These are phyloP conservation scores for Fusarium cyanostomum DNA, from an alignment of 2,329 filamentous ascomycete species.

Conservation along the genomic window DNA sequence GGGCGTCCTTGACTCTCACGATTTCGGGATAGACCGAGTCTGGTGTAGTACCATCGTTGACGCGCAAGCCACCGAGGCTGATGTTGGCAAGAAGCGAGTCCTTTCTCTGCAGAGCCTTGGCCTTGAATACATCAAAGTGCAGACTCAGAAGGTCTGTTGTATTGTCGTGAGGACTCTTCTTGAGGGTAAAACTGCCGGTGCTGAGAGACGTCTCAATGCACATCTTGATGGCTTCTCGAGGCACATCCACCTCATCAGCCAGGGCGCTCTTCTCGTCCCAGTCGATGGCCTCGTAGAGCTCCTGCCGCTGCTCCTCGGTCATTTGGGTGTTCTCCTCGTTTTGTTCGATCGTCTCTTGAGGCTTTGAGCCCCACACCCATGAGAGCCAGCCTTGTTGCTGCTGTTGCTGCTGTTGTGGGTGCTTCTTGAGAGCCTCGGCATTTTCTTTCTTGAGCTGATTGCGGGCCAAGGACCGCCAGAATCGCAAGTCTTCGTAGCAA, in stretches of 20 bases:
- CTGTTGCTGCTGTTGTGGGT: slow-evolving; percentile 62
- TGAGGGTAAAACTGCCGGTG: slow-evolving; percentile 94
- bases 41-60: slow-evolving; percentile 95
- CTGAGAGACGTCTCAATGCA: slow-evolving; percentile 93
- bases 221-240: slow-evolving; percentile 90
- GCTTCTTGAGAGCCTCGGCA: slow-evolving; percentile 81
- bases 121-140: slow-evolving; percentile 94
- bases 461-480: slow-evolving; percentile 93
- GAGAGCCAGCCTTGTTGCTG: slow-evolving; percentile 87
- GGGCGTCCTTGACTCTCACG: slow-evolving; percentile 91
- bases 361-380: slow-evolving; percentile 90
- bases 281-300: slow-evolving; percentile 96
- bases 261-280: slow-evolving; percentile 97
- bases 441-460: slow-evolving; percentile 97
- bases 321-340: slow-evolving; percentile 81
- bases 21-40: slow-evolving; percentile 94
- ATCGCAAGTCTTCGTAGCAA: slow-evolving; percentile 92
- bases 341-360: slow-evolving; percentile 66
- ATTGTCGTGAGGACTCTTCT: slow-evolving; percentile 70
- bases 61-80: slow-evolving; percentile 88
- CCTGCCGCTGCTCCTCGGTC: slow-evolving; percentile 94
- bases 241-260: slow-evolving; percentile 86
- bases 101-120: slow-evolving; percentile 86
- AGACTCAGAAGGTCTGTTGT: slow-evolving; percentile 85
- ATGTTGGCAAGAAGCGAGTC: slow-evolving; percentile 91